These are phyloP conservation scores for Micromonas commoda DNA, from an alignment of 139 green algal species.

Conservation along the genomic window DNA sequence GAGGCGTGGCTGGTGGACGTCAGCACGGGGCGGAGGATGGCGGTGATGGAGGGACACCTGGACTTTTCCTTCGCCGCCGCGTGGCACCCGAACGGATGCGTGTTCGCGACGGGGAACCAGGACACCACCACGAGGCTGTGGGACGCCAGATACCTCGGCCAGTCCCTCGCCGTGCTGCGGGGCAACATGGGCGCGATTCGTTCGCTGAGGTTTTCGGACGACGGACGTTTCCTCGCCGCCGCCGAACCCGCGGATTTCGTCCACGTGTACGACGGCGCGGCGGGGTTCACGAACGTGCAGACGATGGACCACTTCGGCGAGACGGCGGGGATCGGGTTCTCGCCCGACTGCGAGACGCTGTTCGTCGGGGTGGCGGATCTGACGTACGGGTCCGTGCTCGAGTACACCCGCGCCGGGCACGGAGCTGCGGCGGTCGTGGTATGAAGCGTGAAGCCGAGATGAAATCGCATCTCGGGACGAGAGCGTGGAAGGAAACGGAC, in stretches of 20 bases:
- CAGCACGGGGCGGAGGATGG: slow-evolving; percentile 36
- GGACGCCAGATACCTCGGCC: slow-evolving; percentile 55
- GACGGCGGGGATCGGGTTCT: slow-evolving; percentile 59
- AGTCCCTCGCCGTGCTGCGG: slow-evolving; percentile 45
- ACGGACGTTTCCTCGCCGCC: slow-evolving; percentile 69
- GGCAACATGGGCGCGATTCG: slow-evolving; percentile 67
- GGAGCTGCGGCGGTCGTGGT: neutral
- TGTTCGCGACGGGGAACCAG: slow-evolving; percentile 78
- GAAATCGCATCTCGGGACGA: too few relatives aligned
- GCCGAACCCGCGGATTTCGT: slow-evolving; percentile 90
- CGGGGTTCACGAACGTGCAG: slow-evolving; percentile 42
- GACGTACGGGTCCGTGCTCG: slow-evolving; percentile 51
- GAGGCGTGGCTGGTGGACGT: slow-evolving; percentile 45
- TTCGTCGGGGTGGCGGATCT: slow-evolving; percentile 59
- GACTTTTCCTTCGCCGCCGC: slow-evolving; percentile 88
- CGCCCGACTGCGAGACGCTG: slow-evolving; percentile 47
- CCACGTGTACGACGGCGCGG: slow-evolving; percentile 67
- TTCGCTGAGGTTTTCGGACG: slow-evolving; percentile 60
- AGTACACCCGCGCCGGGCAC: slow-evolving; percentile 31
- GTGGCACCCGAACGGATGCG: slow-evolving; percentile 74
- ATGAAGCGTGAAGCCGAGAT: too few relatives aligned
- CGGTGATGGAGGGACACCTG: slow-evolving; percentile 60
- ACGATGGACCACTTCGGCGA: slow-evolving; percentile 79
- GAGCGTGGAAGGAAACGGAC: too few relatives aligned
- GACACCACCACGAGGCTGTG: slow-evolving; percentile 75